Percentiles rank a stretch among this genome's conserved stretches.
phyloP scores from a whole-genome alignment of 257 asterid species.

The Linaria vulgaris region DNA sequence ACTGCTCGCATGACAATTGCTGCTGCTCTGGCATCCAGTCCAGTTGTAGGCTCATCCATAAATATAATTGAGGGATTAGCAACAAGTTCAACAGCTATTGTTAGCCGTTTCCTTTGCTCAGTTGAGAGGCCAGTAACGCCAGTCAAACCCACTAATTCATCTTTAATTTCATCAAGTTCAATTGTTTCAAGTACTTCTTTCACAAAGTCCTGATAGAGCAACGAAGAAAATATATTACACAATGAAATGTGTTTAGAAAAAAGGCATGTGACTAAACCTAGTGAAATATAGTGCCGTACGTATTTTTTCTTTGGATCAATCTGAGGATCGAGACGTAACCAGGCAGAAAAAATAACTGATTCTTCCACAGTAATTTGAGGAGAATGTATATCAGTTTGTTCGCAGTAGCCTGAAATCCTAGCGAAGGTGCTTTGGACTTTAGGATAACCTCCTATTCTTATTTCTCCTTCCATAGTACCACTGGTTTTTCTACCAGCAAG shows the following conservation, averaged over 20 bases:
- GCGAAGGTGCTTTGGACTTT: constrained; percentile 37
- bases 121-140: constrained; percentile 35
- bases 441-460: constrained; percentile 38
- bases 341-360: constrained; percentile 38
- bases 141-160: constrained; percentile 27
- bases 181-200: constrained; percentile 34
- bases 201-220: constrained; percentile 29
- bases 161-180: constrained; percentile 41
- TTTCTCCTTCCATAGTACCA: constrained; percentile 37
- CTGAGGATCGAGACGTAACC: constrained; percentile 39
- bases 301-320: constrained; percentile 31
- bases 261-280: neutral
- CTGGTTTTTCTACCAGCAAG: constrained; percentile 43
- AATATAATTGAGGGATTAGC: constrained; percentile 37
- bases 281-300: constrained; percentile 14
- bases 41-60: constrained; percentile 38
- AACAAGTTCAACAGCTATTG: constrained; percentile 39
- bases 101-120: constrained; percentile 36
- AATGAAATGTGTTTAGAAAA: neutral
- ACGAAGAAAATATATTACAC: neutral
- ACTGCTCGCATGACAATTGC: constrained; percentile 37
- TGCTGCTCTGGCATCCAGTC: constrained; percentile 36
- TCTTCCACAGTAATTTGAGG: constrained; percentile 42
- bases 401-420: constrained; percentile 40
- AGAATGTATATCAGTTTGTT: constrained; percentile 40